Evolutionary conservation across 768 basidiomycete species (phyloP).

Genomic region (Lentinula boryana): DNA sequence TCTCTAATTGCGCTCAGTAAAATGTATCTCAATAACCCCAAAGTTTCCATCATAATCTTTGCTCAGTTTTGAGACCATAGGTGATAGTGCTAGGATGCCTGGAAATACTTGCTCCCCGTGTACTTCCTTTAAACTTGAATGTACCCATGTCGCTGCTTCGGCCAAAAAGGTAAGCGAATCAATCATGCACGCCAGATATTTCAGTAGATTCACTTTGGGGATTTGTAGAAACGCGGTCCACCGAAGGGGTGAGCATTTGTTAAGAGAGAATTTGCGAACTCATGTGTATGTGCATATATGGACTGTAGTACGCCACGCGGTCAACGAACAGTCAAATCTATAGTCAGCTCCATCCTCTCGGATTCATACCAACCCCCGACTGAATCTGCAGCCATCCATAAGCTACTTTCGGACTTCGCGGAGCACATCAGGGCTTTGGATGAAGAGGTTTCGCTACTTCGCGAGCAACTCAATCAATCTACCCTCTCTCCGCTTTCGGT

Average conservation of each 20-base stretch:
- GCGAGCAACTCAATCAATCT: neutral
- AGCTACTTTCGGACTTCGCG: neutral
- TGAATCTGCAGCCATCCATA: neutral
- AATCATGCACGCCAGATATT: neutral
- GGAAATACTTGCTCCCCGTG: constrained; percentile 33
- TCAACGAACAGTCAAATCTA: neutral
- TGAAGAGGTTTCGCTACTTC: neutral
- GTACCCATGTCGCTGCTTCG: constrained; percentile 28
- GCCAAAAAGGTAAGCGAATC: constrained; percentile 28
- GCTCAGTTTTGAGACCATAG: constrained; percentile 9
- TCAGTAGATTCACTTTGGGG: neutral
- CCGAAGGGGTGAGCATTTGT: constrained; percentile 24
- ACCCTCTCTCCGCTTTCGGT: neutral
- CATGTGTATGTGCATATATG: constrained; percentile 15
- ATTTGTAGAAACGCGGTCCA: constrained; percentile 33
- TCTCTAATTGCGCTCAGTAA: neutral
- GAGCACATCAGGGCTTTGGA: neutral
- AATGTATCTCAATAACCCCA: neutral
- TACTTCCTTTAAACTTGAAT: constrained; percentile 25
- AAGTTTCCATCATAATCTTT: too few species aligned
- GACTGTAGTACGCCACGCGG: constrained; percentile 25
- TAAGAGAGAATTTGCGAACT: neutral
- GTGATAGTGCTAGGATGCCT: constrained; percentile 37
- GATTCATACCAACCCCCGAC: neutral
- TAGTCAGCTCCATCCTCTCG: constrained; percentile 1